A percentile compares a stretch with the other conserved stretches of the same genome.
Evolutionary conservation across 108 stramenopile genomes (phyloP).

Genomic region (Pseudonitzschia pungens): DNA sequence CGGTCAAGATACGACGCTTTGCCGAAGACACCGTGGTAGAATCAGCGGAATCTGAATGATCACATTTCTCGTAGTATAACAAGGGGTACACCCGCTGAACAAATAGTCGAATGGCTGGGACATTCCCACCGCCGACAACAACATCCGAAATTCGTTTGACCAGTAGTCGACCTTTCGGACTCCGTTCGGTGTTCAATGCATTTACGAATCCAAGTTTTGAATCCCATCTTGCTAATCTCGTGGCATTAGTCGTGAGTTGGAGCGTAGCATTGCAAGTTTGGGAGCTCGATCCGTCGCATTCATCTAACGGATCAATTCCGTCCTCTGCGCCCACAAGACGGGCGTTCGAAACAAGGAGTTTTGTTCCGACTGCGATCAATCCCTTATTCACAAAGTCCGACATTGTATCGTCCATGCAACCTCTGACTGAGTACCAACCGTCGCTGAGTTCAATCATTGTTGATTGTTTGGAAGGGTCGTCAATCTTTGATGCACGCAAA

Average conservation of each 20-base stretch:
- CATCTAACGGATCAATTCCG: conserved; percentile 83
- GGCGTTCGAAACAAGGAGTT: conserved; percentile 68
- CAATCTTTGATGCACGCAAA: conserved; percentile 16
- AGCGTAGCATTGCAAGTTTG: conserved; percentile 38
- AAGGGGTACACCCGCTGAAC: conserved; percentile 69
- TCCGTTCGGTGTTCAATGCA: neutral
- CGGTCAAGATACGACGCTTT: conserved; percentile 42
- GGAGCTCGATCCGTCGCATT: conserved; percentile 36
- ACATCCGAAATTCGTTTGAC: conserved; percentile 61
- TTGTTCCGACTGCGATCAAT: conserved; percentile 68
- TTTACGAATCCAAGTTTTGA: conserved; percentile 74
- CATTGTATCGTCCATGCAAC: conserved; percentile 52
- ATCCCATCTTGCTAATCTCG: conserved; percentile 79
- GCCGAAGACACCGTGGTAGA: neutral
- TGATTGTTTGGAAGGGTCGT: neutral
- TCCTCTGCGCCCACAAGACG: conserved; percentile 65
- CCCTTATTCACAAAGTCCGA: conserved; percentile 35
- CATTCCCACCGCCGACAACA: conserved; percentile 58
- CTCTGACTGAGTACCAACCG: conserved; percentile 81
- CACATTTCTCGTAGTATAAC: conserved; percentile 56
- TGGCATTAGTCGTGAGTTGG: conserved; percentile 59
- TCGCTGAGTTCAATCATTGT: conserved; percentile 68
- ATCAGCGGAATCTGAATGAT: conserved; percentile 1
- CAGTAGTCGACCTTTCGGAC: neutral
- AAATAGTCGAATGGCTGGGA: conserved; percentile 64